Evolutionary conservation across 2,329 filamentous ascomycete species (phyloP), one percentile per base, ranked within the genome.

Genomic region (Claviceps quebecensis): DNA sequence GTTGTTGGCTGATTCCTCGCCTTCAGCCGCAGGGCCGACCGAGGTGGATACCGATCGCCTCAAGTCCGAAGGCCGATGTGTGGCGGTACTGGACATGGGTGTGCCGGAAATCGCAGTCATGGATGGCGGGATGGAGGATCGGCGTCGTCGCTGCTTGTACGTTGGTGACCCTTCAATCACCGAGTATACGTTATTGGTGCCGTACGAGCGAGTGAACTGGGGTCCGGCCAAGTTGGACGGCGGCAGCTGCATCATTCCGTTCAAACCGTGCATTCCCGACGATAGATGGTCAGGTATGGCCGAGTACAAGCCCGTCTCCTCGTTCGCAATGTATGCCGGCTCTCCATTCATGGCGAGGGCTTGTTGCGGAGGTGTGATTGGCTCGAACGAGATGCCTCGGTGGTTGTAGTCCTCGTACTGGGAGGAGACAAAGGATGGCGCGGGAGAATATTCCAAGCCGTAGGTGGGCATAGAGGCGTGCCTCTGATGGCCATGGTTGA

Each of bases 401-500:
- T 90, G 91, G 78, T 88, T 95, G 75, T 96, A 98, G 67, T 97
- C 91, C 65, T 97, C 93, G 62, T 91, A 95, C 62, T 96, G 90
- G 1, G 93, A 97, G n/a, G 93, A 97, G 49, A 95, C 90, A 63
- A 97, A 97, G 1, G 93, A 97, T 2, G 93, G 93, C 0, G 93
- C 93, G 50, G 93, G 93, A 16, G 93, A 98, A 73, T 97, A 98
- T 69, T 98, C 93, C 67, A 97, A 84, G 47, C 72, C 78, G 66
- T 95, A 98, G 19, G 89, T 86, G 48, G 93, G 93, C 89, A 98
- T 96, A n/a, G 93, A 98, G 55, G 90, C 86, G 70, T 97, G 91
- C 52, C 93, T 85, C 67, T 95, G 87, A 70, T 95, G 89, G 49
- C 84, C 75, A 63, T 90, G 86, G 41, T 81, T 77, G 56, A 96